Base-by-base conservation (phyloP, 2,329 filamentous ascomycete genomes). In the Trichoderma atrobrunneum region DNA sequence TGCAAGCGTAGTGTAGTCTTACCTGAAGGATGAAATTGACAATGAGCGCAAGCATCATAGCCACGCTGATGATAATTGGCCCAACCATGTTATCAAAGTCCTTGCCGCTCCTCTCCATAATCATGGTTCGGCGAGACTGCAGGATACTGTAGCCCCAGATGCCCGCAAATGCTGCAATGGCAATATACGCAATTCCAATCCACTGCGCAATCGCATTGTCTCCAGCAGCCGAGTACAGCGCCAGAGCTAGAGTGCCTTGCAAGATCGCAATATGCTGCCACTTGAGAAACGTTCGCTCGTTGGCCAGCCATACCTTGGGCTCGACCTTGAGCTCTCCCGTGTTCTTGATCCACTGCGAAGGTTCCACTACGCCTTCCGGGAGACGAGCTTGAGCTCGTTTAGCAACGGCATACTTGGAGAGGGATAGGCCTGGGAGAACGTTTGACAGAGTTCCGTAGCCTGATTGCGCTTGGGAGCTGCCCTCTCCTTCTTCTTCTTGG, bases 271-370 rank as follows among this genome's bases (percentile, higher is more conserved):
- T 94, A 81, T 98, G 95, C 85, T 98, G 93, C 96, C 96, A 99
- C 82, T 98, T 98, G 82, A 99, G 91, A 80, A 98, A 99, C 0
- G 96, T 99, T 74, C 96, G 92, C 84, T 99, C 95, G 82, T 99
- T 99, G 70, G 96, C 96, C 72, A 99, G 91, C 95, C 96, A 99
- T 34, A 99, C 95, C 83, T 99, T 99, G 74, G 94, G 94, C 84
- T 99, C 96, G 72, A 99, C 94, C 79, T 94, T 92, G 75, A 98
- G 88, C 43, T 94, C 93, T 3, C 96, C 95, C 39, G 92, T 89
- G 82, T 99, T 97, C 85, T 99, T 99, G 86, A 99, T 93, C 91
- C 95, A 97, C 75, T 90, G 87, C 10, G 88, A 89, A 2, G 96
- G 96, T 79, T 97, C 91, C 26, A 89, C 89, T n/a, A 99, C 93